phyloP scores from a whole-genome alignment of 805 yeast species.

The Lachancea lanzarotensis region DNA sequence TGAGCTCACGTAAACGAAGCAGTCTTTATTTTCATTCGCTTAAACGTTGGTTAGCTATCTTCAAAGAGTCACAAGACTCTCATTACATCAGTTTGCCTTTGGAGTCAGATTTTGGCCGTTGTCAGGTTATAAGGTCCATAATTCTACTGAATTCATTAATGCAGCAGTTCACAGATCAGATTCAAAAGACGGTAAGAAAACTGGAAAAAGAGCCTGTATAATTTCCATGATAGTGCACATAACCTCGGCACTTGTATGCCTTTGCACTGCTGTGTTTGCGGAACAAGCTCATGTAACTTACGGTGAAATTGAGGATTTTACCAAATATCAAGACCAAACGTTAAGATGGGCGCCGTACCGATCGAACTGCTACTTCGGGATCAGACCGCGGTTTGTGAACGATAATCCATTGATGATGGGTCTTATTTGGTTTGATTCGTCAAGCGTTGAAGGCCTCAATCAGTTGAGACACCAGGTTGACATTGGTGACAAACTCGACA shows the following conservation, averaged over 20 bases:
- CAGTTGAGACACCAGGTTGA: conserved; percentile 69
- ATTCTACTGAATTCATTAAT: too few species aligned
- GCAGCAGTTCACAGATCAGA: background rate
- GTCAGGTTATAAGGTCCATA: too few species aligned
- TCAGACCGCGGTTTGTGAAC: conserved; percentile 55
- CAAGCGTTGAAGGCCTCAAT: conserved; percentile 46
- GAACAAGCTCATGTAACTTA: background rate
- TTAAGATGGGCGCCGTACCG: conserved; percentile 91
- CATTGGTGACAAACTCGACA: conserved; percentile 59
- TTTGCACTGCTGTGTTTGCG: background rate
- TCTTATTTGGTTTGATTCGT: conserved; percentile 78
- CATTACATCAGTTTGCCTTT: too few species aligned
- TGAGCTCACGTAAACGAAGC: too few species aligned
- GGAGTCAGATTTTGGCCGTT: too few species aligned
- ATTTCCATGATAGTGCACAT: background rate
- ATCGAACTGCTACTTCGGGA: conserved; percentile 77
- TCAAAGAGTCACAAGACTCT: too few species aligned
- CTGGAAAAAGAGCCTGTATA: background rate
- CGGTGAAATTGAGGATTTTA: conserved; percentile 16
- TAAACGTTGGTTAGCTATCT: too few species aligned
- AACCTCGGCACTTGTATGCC: background rate
- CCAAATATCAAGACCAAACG: conserved; percentile 40
- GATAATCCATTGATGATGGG: conserved; percentile 69
- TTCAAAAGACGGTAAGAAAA: background rate
- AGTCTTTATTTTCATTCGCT: too few species aligned